phyloP scores from a whole-genome alignment of 164 flowering plant genomes.

The Cinnamomum chago region DNA sequence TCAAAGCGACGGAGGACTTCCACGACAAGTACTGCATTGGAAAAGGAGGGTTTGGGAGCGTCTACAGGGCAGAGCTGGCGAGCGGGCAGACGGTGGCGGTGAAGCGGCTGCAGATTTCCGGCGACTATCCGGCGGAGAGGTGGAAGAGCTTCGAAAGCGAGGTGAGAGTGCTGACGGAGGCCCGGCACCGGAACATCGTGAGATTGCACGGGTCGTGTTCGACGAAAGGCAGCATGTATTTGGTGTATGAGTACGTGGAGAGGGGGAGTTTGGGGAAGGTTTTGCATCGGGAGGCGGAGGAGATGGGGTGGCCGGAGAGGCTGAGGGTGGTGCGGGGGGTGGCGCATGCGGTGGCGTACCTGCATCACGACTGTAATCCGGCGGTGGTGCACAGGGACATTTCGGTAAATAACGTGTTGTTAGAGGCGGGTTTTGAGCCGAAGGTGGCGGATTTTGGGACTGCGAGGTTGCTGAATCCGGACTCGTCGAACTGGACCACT shows the following conservation, averaged over 20 bases:
- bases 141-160: conserved; percentile 21
- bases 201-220: conserved; percentile 28
- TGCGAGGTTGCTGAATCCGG: conserved; percentile 16
- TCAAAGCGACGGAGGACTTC: conserved; percentile 23
- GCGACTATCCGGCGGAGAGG: background rate
- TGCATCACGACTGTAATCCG: conserved; percentile 7
- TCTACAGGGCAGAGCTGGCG: conserved; percentile 23
- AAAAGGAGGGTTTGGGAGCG: conserved; percentile 23
- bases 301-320: conserved; percentile 22
- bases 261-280: conserved; percentile 22
- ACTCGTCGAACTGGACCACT: conserved; percentile 4
- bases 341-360: conserved; percentile 22
- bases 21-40: conserved; percentile 22
- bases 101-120: conserved; percentile 16
- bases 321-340: conserved; percentile 20
- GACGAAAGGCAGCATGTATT: conserved; percentile 15
- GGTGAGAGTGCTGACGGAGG: conserved; percentile 14
- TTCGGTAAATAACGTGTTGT: conserved; percentile 18
- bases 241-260: conserved; percentile 17
- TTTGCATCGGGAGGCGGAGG: conserved; percentile 4
- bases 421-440: conserved; percentile 19
- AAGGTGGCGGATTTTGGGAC: conserved; percentile 23
- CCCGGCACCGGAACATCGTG: conserved; percentile 33
- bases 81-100: conserved; percentile 14
- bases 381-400: conserved; percentile 13